Evolutionary conservation across 176 grass and related monocot species (phyloP).

Genomic region (Lolium multiflorum): DNA sequence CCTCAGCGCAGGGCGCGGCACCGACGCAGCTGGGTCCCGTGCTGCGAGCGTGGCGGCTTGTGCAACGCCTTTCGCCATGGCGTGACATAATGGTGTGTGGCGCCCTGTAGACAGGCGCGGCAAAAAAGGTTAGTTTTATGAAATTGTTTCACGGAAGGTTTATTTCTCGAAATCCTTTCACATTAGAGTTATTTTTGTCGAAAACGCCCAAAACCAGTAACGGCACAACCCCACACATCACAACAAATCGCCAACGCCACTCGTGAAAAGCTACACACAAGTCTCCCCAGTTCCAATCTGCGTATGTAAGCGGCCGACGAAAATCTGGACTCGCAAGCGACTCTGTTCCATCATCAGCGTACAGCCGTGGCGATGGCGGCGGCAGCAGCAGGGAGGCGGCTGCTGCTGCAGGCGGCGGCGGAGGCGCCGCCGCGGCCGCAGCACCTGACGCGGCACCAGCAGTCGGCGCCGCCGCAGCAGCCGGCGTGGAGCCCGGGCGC

Average conservation of each 20-base stretch:
- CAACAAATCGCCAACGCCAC: slow-evolving; percentile 21
- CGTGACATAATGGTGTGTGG: no score
- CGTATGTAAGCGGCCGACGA: slow-evolving; percentile 36
- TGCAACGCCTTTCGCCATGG: no score
- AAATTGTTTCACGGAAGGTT: no score
- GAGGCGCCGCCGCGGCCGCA: neutral
- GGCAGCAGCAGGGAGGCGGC: slow-evolving; percentile 35
- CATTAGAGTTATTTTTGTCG: no score
- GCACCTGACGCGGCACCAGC: slow-evolving; percentile 26
- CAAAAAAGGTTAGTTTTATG: no score
- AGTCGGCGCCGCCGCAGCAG: slow-evolving; percentile 49
- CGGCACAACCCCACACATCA: neutral
- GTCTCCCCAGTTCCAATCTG: neutral
- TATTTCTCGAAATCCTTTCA: no score
- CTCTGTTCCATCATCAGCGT: slow-evolving; percentile 7
- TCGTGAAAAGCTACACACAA: slow-evolving; percentile 13
- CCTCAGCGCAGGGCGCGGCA: no score
- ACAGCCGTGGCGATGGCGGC: slow-evolving; percentile 15
- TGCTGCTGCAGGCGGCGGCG: slow-evolving; percentile 45
- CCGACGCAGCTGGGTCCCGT: no score
- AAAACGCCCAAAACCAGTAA: slow-evolving; percentile 9
- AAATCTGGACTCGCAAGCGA: slow-evolving; percentile 26
- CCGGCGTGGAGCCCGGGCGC: slow-evolving; percentile 65
- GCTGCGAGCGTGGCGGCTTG: no score
- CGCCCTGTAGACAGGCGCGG: no score